Evolutionary conservation across 116 monocot species (phyloP).

Genomic region (Phalaenopsis hybrid): DNA sequence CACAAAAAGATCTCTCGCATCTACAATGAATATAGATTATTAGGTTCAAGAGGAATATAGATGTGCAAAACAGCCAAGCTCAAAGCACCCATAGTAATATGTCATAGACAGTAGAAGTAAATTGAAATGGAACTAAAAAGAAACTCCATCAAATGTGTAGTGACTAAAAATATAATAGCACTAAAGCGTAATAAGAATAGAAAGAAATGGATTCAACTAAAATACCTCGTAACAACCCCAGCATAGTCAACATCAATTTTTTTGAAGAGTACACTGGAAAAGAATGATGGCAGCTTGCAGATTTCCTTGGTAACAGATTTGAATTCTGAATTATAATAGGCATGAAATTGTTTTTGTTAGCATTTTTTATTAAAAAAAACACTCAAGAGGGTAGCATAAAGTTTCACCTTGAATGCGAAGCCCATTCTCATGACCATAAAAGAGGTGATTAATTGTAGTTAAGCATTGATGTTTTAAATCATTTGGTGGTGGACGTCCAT

Average conservation of each 20-base stretch:
- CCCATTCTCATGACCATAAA: slow-evolving; percentile 45
- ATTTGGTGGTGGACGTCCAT: slow-evolving; percentile 49
- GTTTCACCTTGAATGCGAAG: slow-evolving; percentile 44
- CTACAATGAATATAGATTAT: too few species aligned
- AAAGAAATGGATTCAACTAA: not conserved
- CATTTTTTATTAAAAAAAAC: too few species aligned
- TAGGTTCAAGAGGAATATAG: not conserved
- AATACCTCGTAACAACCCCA: slow-evolving; percentile 68
- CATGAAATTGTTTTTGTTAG: not conserved
- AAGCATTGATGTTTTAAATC: slow-evolving; percentile 59
- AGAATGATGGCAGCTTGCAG: slow-evolving; percentile 86
- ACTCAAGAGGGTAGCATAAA: not conserved
- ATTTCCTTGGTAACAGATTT: slow-evolving; percentile 74
- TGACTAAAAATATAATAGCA: not conserved
- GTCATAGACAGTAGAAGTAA: too few species aligned
- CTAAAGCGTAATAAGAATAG: not conserved
- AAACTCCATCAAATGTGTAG: not conserved
- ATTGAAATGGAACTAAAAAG: not conserved
- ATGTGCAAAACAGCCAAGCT: too few species aligned
- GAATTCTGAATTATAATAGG: slow-evolving; percentile 43
- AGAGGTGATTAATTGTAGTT: slow-evolving; percentile 46
- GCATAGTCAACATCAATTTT: slow-evolving; percentile 52
- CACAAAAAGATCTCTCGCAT: too few species aligned
- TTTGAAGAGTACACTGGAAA: slow-evolving; percentile 68
- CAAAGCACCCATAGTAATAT: too few species aligned